Conservation (phyloP, 192 early-diverging fungal species). For the Rhizoclosmatium globosum region DNA sequence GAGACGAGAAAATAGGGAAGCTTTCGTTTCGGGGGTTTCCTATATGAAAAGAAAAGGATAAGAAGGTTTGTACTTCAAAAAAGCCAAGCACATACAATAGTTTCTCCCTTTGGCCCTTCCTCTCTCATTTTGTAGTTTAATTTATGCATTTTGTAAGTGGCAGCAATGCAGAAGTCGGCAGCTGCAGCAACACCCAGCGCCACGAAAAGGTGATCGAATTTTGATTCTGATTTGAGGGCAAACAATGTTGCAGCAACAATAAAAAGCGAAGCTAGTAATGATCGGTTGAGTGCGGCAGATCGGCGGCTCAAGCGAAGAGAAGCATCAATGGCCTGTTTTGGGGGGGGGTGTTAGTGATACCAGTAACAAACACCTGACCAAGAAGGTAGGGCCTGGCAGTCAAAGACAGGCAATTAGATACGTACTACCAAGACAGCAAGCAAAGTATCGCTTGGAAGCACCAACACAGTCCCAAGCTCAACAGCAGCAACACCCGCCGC, state of each 20-base stretch:
- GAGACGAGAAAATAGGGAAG: constrained; percentile 45
- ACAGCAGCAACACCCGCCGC: neutral
- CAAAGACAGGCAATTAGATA: neutral
- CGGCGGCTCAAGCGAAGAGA: neutral
- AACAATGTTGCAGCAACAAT: neutral
- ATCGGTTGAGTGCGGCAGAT: neutral
- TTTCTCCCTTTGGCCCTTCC: constrained; percentile 5
- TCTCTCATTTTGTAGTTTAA: neutral
- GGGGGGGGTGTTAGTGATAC: neutral
- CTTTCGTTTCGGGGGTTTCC: constrained; percentile 28
- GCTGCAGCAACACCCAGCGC: neutral
- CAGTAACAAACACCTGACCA: neutral
- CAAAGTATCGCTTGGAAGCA: neutral
- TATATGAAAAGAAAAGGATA: constrained; percentile 16
- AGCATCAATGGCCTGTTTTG: neutral
- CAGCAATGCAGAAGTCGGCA: neutral
- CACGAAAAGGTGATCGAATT: neutral
- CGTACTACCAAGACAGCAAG: neutral
- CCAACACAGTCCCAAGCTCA: neutral
- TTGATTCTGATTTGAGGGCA: neutral
- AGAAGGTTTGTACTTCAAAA: neutral
- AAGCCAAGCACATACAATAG: neutral
- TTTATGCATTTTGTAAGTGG: too few relatives aligned
- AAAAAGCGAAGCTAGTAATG: neutral
- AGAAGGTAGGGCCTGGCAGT: too few relatives aligned